phyloP scores from a whole-genome alignment of 805 yeast genomes.

The Candida nonsorbophila region DNA sequence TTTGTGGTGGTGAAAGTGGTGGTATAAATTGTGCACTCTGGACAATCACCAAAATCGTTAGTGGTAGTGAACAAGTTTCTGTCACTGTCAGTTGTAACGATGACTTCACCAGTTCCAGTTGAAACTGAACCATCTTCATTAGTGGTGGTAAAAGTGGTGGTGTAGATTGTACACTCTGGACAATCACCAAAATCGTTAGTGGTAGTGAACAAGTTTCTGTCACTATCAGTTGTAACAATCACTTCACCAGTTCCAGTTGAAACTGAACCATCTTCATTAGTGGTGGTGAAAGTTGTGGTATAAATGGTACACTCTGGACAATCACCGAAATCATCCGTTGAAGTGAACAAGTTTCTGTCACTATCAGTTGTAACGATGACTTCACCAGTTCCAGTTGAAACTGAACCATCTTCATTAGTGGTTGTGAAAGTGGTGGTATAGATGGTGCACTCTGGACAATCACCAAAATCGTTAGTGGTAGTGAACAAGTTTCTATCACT shows the following conservation, averaged over 20 bases:
- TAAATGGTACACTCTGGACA: slow-evolving; percentile 6
- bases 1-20: slow-evolving; percentile 10
- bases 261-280: slow-evolving; percentile 4
- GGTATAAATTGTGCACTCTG: slow-evolving; percentile 11
- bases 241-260: slow-evolving; percentile 9
- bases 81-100: slow-evolving; percentile 9
- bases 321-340: slow-evolving; percentile 3
- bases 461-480: slow-evolving; percentile 1
- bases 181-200: slow-evolving; percentile 3
- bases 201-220: slow-evolving; percentile 7
- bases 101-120: slow-evolving; percentile 8
- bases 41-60: slow-evolving; percentile 5
- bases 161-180: slow-evolving; percentile 5
- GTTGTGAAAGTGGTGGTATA: slow-evolving; percentile 8
- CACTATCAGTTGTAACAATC: slow-evolving; percentile 11
- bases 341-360: slow-evolving; percentile 7
- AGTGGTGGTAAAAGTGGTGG: slow-evolving; percentile 3
- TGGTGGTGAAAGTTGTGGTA: slow-evolving; percentile 9
- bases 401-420: slow-evolving; percentile 6
- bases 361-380: slow-evolving; percentile 10
- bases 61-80: slow-evolving; percentile 9
- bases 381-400: slow-evolving; percentile 7
- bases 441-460: slow-evolving; percentile 7
- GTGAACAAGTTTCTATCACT: slow-evolving; percentile 4
- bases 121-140: slow-evolving; percentile 2